phyloP scores from a whole-genome alignment of 768 basidiomycete genomes.

The Pulveroboletus sp. region DNA sequence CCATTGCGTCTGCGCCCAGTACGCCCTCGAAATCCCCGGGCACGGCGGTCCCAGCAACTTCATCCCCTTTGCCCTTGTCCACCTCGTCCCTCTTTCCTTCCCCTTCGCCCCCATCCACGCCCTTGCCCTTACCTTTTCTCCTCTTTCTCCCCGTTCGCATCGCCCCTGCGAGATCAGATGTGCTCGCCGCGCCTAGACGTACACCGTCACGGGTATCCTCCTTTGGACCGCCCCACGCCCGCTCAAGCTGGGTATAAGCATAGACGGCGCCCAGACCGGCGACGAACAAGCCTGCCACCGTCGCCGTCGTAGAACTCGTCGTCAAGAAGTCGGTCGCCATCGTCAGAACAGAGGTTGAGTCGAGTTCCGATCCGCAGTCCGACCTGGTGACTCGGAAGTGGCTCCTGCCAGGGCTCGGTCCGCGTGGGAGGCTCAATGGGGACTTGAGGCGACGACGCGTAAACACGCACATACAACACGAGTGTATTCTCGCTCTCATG shows the following conservation, averaged over 20 bases:
- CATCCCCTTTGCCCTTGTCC: no score
- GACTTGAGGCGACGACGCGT: conserved; percentile 20
- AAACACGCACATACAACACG: conserved; percentile 29
- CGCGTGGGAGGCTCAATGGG: neutral
- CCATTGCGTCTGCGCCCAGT: no score
- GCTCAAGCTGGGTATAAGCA: conserved; percentile 11
- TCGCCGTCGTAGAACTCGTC: conserved; percentile 34
- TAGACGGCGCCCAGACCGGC: conserved; percentile 18
- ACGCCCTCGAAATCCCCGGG: conserved; percentile 15
- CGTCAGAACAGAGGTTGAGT: no score
- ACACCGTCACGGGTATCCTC: neutral
- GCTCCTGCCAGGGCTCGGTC: no score
- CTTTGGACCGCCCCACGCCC: neutral
- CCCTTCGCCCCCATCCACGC: neutral
- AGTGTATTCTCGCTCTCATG: no score
- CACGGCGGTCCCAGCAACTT: neutral
- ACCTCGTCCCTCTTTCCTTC: no score
- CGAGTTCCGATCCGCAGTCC: no score
- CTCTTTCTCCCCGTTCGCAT: neutral
- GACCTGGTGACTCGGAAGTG: no score
- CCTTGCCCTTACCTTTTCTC: neutral
- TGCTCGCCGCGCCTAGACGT: neutral
- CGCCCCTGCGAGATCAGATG: neutral
- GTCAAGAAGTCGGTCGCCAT: conserved; percentile 41
- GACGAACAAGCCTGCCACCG: conserved; percentile 29